Conservation (phyloP, 1,139 yeast species). For the Geotrichum armillariae region DNA sequence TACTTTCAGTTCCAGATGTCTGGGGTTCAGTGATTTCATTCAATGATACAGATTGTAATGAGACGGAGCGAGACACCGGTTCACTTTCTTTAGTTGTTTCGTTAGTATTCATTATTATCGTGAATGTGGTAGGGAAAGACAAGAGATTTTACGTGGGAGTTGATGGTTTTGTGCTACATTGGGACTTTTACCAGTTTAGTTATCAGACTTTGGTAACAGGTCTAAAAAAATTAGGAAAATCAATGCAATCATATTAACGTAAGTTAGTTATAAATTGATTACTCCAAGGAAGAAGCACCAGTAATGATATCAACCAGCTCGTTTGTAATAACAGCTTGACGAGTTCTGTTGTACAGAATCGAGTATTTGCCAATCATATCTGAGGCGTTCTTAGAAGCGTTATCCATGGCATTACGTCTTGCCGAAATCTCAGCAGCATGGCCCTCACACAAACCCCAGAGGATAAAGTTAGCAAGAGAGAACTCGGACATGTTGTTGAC, state of each 20-base stretch:
- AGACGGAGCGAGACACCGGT: neutral
- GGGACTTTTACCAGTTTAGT: too few species aligned
- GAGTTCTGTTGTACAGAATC: constrained; percentile 97
- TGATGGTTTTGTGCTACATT: too few species aligned
- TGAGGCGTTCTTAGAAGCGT: constrained; percentile 99
- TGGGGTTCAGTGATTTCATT: neutral
- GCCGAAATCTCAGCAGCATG: constrained; percentile 98
- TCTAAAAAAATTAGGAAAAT: too few species aligned
- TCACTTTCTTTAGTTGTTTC: neutral
- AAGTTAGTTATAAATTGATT: too few species aligned
- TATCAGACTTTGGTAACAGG: neutral
- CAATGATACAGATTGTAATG: neutral
- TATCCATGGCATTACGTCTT: constrained; percentile 99
- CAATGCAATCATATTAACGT: neutral
- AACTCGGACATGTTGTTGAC: constrained; percentile 64
- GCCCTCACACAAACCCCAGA: constrained; percentile 95
- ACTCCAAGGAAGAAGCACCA: constrained; percentile 98
- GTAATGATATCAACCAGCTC: constrained; percentile 99
- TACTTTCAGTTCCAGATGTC: neutral
- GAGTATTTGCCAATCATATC: constrained; percentile 97
- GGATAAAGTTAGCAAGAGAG: constrained; percentile 85
- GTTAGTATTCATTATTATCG: neutral
- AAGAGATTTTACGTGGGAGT: too few species aligned
- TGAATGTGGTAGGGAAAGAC: neutral
- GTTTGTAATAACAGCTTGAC: constrained; percentile 99